Conservation (phyloP, 2,329 filamentous ascomycete species). For the Fusarium verrucosum region DNA sequence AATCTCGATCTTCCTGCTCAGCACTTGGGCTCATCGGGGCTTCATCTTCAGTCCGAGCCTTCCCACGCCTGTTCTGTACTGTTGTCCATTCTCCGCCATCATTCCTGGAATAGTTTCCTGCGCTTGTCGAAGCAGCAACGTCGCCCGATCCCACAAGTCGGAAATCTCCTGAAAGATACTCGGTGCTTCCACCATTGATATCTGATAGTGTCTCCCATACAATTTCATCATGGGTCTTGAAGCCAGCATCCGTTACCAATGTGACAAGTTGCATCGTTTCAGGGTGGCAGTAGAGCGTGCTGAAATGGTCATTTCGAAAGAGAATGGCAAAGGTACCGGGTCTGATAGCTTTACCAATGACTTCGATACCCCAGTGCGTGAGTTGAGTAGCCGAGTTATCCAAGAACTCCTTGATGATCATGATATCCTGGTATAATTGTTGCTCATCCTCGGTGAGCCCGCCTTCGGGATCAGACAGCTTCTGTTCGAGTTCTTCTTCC, state of each 20-base stretch:
- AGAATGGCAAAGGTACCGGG: slow-evolving; percentile 88
- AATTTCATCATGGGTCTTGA: slow-evolving; percentile 85
- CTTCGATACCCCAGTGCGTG: slow-evolving; percentile 80
- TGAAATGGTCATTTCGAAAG: slow-evolving; percentile 97
- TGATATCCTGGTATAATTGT: slow-evolving; percentile 81
- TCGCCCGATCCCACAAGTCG: slow-evolving; percentile 73
- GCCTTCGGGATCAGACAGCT: slow-evolving; percentile 58
- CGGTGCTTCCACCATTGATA: slow-evolving; percentile 81
- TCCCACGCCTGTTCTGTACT: slow-evolving; percentile 53
- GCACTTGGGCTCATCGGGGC: slow-evolving; percentile 54
- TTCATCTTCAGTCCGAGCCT: slow-evolving; percentile 40
- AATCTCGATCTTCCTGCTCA: slow-evolving; percentile 83
- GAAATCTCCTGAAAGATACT: slow-evolving; percentile 92
- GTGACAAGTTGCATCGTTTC: slow-evolving; percentile 78
- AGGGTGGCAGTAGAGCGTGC: slow-evolving; percentile 90
- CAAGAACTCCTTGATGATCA: slow-evolving; percentile 86
- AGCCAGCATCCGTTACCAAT: slow-evolving; percentile 92
- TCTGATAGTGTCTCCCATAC: slow-evolving; percentile 96
- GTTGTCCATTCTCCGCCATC: slow-evolving; percentile 63
- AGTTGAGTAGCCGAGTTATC: slow-evolving; percentile 83
- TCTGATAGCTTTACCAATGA: slow-evolving; percentile 73
- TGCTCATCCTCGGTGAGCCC: slow-evolving; percentile 79
- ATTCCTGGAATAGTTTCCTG: slow-evolving; percentile 29
- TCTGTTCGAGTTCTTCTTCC: slow-evolving; percentile 87
- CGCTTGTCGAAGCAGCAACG: slow-evolving; percentile 29